These are phyloP conservation scores for Russula ochroleuca DNA, from an alignment of 768 basidiomycete species.

Conservation along the genomic window DNA sequence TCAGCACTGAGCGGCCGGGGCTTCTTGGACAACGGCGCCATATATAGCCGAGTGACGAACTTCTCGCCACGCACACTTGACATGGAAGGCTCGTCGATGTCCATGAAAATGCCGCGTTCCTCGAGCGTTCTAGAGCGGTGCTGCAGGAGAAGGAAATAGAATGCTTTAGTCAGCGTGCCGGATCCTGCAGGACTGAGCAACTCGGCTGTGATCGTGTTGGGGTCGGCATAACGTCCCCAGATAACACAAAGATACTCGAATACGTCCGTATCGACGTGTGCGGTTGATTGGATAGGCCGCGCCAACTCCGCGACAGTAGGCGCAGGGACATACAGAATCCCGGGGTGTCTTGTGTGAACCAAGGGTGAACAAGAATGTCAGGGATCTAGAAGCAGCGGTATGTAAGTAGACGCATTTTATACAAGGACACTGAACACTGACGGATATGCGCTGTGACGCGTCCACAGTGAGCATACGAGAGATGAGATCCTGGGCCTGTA, in stretches of 20 bases:
- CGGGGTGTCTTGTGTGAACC: constrained; percentile 57
- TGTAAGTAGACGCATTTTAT: not conserved
- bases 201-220: constrained; percentile 55
- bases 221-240: constrained; percentile 72
- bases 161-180: constrained; percentile 78
- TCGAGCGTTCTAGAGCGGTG: constrained; percentile 65
- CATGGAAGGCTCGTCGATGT: constrained; percentile 32
- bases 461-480: constrained; percentile 86
- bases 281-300: constrained; percentile 59
- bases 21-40: constrained; percentile 39
- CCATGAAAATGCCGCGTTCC: constrained; percentile 48
- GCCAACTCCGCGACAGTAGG: constrained; percentile 50
- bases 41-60: constrained; percentile 41
- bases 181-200: constrained; percentile 64
- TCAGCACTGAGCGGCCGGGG: constrained; percentile 25
- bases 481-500: constrained; percentile 81
- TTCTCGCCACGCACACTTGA: constrained; percentile 33
- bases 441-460: constrained; percentile 72
- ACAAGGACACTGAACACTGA: constrained; percentile 36
- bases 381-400: constrained; percentile 55
- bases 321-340: constrained; percentile 43
- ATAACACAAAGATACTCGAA: constrained; percentile 76
- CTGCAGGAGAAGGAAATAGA: constrained; percentile 77
- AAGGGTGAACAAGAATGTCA: constrained; percentile 82
- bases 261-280: constrained; percentile 71